Percentiles rank a stretch among this genome's conserved stretches.
Conservation (phyloP, 140 eudicot genomes). For the Erigeron philadelphicus region DNA sequence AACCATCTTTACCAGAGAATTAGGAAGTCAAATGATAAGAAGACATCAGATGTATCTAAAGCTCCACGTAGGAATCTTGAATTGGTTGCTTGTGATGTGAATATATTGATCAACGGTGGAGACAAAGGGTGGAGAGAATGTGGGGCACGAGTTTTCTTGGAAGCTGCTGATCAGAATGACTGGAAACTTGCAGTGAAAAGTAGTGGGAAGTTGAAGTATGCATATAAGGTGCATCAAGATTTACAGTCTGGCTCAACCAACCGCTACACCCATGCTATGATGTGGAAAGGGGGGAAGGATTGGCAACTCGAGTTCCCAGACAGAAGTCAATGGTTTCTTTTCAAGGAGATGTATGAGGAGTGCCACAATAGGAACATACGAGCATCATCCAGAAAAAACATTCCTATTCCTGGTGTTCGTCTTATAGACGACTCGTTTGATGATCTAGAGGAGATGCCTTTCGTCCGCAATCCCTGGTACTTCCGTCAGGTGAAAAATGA, state of each 20-base stretch:
- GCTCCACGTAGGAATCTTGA: conserved; percentile 53
- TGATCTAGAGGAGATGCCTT: conserved; percentile 34
- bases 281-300: conserved; percentile 97
- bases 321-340: conserved; percentile 70
- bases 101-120: conserved; percentile 59
- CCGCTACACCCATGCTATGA: conserved; percentile 90
- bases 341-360: conserved; percentile 94
- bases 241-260: conserved; percentile 77
- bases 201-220: conserved; percentile 55
- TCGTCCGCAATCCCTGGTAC: conserved; percentile 51
- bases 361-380: conserved; percentile 81
- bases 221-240: conserved; percentile 59
- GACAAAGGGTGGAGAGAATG: conserved; percentile 86
- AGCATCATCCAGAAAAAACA: conserved; percentile 76
- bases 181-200: conserved; percentile 78
- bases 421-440: conserved; percentile 49
- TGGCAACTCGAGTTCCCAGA: conserved; percentile 89
- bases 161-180: conserved; percentile 64
- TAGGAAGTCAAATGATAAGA: conserved; percentile 69
- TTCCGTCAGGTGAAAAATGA: conserved; percentile 68
- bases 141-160: conserved; percentile 69
- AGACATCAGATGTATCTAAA: conserved; percentile 37
- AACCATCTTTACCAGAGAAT: conserved; percentile 55
- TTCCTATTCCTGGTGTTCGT: conserved; percentile 92
- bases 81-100: conserved; percentile 61